Conservation (phyloP, 345 rosid genomes). For the Lepidium didymum region DNA sequence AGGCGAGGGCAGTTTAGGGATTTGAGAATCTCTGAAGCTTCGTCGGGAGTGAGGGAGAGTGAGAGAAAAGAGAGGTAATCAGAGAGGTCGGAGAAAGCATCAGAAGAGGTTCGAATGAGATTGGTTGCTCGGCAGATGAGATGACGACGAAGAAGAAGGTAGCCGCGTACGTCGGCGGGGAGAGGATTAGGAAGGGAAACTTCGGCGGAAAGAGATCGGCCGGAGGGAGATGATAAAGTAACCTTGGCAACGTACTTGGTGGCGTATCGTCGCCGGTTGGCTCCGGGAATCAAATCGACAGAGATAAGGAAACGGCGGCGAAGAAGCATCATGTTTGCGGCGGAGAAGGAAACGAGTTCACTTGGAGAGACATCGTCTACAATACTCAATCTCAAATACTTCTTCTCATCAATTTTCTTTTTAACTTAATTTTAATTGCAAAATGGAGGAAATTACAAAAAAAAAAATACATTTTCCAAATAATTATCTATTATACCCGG, state of each 20-base stretch:
- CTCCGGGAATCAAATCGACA: background rate
- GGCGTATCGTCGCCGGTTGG: slow-evolving; percentile 41
- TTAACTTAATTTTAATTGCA: no score
- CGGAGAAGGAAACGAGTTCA: background rate
- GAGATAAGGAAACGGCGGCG: slow-evolving; percentile 10
- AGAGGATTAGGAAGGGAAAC: slow-evolving; percentile 47
- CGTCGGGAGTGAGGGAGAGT: slow-evolving; percentile 55
- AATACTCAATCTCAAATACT: no score
- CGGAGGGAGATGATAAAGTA: slow-evolving; percentile 67
- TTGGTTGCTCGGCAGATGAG: slow-evolving; percentile 67
- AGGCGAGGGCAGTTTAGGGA: slow-evolving; percentile 66
- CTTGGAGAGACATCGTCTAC: no score
- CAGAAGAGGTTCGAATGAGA: slow-evolving; percentile 17
- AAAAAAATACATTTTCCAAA: no score
- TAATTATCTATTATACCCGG: no score
- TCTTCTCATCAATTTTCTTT: no score
- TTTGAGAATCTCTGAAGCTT: slow-evolving; percentile 77
- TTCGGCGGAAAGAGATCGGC: slow-evolving; percentile 72
- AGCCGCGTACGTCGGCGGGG: slow-evolving; percentile 66
- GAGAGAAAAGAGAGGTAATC: slow-evolving; percentile 58
- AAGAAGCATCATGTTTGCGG: slow-evolving; percentile 20
- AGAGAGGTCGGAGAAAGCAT: slow-evolving; percentile 41
- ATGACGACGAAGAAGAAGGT: slow-evolving; percentile 67
- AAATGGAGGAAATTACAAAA: no score
- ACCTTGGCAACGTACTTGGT: slow-evolving; percentile 73